Base-by-base conservation (phyloP, 768 basidiomycete genomes). In the Epithele typhae region DNA sequence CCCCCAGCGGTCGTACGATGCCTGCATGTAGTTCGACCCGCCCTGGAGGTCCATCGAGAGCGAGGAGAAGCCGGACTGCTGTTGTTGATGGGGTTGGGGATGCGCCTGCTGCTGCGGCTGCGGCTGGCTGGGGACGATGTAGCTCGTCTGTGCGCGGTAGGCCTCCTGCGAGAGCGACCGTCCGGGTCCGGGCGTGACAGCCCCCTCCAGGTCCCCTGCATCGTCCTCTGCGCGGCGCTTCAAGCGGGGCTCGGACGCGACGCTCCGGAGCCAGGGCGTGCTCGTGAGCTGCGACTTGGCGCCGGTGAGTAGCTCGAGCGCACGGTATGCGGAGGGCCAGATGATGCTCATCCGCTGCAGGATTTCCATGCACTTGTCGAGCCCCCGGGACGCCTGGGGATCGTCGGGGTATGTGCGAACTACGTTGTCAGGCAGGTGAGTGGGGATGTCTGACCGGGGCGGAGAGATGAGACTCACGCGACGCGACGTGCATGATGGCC, bases 291-390 rank as follows among this genome's bases (percentile, higher is more conserved):
- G 61, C 24, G 64, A 70, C 59, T 82, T 80, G 30, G 81, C 74
- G 34, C 84, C 86, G 35, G 76, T 74, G 40, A 91, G 74, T 17
- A 91, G 78, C 58, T 86, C 82, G 41, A 81, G 72, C 4, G 85
- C 86, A 15, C 88, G 81, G 9, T 73, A 79, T 3, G 88, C 88
- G 50, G 79, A 79, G 0, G 87, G 87, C 88, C 88, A 91, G 21
- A 83, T 69, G 30, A 75, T 67, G 41, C 79, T 75, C 81, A 90
- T 86, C 18, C 70, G 72, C 42, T 72, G 68, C 23, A 91, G 72
- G 5, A 77, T 72, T 24, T 81, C 78, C 76, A 84, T 84, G 58
- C 82, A 87, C 57, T 75, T 80, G 35, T 68, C 67, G 1, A 90
- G 71, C 5, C 84, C 83, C 45, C 79, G 53, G 30, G 72, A 72